A percentile compares a stretch with the other conserved stretches of the same genome.
These are phyloP conservation scores for Puya raimondii DNA, from an alignment of 176 grass and related monocot species.

Conservation along the genomic window DNA sequence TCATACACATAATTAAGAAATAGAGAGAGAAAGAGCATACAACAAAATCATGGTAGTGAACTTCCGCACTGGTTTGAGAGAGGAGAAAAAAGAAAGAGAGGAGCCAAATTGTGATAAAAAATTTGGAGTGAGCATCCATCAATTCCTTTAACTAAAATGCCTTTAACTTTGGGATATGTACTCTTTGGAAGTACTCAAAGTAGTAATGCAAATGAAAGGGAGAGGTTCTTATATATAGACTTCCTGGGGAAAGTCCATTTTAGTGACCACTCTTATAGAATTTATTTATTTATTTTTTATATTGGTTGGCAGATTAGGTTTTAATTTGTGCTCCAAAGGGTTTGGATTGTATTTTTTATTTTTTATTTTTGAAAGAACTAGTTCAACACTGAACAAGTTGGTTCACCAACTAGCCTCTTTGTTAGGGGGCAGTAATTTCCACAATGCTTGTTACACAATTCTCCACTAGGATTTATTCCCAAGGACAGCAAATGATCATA, in stretches of 20 bases:
- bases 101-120: not conserved
- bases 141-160: too few relatives aligned
- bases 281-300: too few relatives aligned
- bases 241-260: not conserved
- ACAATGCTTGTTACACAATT: conserved; percentile 44
- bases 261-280: not conserved
- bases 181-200: not conserved
- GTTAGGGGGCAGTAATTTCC: not conserved
- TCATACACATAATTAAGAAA: too few relatives aligned
- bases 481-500: conserved; percentile 17
- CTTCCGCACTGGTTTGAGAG: conserved; percentile 26
- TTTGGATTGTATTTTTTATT: not conserved
- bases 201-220: not conserved
- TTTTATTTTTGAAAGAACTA: not conserved
- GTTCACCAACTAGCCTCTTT: conserved; percentile 37
- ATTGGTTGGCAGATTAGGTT: conserved; percentile 33
- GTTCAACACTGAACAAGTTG: conserved; percentile 20
- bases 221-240: conserved; percentile 18
- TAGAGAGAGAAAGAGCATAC: conserved; percentile 13
- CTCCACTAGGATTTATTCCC: conserved; percentile 6
- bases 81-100: conserved; percentile 7
- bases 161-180: conserved; percentile 11
- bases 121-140: not conserved
- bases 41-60: conserved; percentile 68
- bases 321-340: conserved; percentile 2